A percentile compares a stretch with the other conserved stretches of the same genome.
phyloP scores from a whole-genome alignment of 2,329 filamentous ascomycete genomes.

The Ophiostoma sp. region DNA sequence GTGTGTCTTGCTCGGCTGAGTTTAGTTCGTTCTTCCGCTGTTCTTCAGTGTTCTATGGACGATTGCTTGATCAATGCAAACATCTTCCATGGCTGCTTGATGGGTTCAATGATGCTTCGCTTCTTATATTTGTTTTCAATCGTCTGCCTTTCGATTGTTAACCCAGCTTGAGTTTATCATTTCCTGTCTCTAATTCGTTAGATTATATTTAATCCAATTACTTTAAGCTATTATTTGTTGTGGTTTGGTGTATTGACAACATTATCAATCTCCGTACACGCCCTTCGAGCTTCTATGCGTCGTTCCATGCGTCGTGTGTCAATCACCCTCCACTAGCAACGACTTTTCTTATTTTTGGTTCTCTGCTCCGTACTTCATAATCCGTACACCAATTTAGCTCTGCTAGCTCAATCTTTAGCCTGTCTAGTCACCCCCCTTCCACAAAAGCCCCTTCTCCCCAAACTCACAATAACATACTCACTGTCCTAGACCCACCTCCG shows the following conservation, averaged over 20 bases:
- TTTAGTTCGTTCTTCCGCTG: neutral
- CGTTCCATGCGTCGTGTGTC: slow-evolving; percentile 7
- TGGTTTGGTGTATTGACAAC: neutral
- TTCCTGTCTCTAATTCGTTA: neutral
- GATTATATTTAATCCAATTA: neutral
- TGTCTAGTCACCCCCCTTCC: neutral
- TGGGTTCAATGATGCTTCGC: too few relatives aligned
- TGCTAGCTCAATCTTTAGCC: neutral
- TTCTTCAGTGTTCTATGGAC: neutral
- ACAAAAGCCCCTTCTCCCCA: neutral
- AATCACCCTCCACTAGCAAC: neutral
- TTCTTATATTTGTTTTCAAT: neutral
- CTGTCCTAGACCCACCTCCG: neutral
- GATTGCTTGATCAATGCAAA: neutral
- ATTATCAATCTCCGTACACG: neutral
- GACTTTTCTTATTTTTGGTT: neutral
- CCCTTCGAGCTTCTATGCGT: neutral
- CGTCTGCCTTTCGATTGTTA: too few relatives aligned
- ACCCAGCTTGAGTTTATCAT: neutral
- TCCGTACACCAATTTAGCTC: slow-evolving; percentile 11
- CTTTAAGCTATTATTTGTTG: too few relatives aligned
- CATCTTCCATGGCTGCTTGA: too few relatives aligned
- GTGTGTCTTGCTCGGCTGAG: neutral
- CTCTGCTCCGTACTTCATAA: neutral
- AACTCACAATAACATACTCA: slow-evolving; percentile 3